A percentile compares a stretch with the other conserved stretches of the same genome.
Evolutionary conservation across 495 filamentous ascomycete species (phyloP).

Genomic region (Aspergillus affinis): DNA sequence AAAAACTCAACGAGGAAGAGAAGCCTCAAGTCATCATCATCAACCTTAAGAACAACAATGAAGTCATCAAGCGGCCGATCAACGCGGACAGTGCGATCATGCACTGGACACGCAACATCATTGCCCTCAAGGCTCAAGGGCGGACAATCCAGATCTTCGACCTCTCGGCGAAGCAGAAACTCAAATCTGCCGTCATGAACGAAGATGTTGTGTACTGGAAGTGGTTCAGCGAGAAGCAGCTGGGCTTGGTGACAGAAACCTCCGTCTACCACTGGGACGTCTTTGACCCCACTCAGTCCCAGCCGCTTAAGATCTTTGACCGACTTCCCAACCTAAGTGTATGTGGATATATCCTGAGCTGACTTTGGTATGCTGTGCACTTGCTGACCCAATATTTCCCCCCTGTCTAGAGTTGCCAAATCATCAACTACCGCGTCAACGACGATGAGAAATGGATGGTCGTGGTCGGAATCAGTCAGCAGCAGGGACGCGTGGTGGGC

Average conservation of each 20-base stretch:
- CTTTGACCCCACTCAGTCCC: slow-evolving; percentile 71
- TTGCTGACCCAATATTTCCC: slow-evolving; percentile 14
- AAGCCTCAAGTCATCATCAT: slow-evolving; percentile 94
- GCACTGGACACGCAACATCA: slow-evolving; percentile 96
- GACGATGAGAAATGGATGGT: slow-evolving; percentile 98
- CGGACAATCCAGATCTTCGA: slow-evolving; percentile 98
- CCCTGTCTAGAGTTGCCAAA: slow-evolving; percentile 76
- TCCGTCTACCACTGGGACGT: slow-evolving; percentile 98
- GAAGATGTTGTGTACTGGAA: slow-evolving; percentile 99
- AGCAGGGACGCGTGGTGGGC: slow-evolving; percentile 89
- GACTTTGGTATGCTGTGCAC: slow-evolving; percentile 3
- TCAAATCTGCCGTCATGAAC: slow-evolving; percentile 91
- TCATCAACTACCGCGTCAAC: slow-evolving; percentile 98
- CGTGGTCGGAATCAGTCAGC: slow-evolving; percentile 90
- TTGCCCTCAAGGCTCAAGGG: slow-evolving; percentile 88
- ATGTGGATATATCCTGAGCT: slow-evolving; percentile 33
- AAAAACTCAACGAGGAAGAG: slow-evolving; percentile 77
- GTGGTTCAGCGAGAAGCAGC: slow-evolving; percentile 85
- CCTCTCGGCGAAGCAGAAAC: slow-evolving; percentile 81
- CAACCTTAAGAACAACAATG: slow-evolving; percentile 92
- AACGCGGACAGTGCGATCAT: slow-evolving; percentile 99
- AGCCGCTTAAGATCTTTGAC: slow-evolving; percentile 89
- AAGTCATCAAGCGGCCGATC: slow-evolving; percentile 89
- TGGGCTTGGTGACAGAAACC: slow-evolving; percentile 87
- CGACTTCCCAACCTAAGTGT: slow-evolving; percentile 84